Base-by-base conservation (phyloP, 2,329 filamentous ascomycete genomes). In the Fonsecaea multimorphosa region DNA sequence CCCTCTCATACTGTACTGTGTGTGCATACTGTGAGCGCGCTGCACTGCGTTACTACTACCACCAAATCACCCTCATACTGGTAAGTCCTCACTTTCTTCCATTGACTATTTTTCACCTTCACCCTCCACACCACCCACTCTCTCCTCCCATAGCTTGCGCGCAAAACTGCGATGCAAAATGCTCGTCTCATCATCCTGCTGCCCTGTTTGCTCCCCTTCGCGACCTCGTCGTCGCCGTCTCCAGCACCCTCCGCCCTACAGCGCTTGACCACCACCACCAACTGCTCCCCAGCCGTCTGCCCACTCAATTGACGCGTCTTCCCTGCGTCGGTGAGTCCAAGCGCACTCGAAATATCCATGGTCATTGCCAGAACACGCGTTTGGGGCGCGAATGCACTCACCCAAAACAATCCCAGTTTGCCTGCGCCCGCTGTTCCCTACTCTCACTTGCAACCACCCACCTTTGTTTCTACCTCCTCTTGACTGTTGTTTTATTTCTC, bases 211-310 rank as follows among this genome's bases (percentile, higher is more conserved):
- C 64, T 40, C 52, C 59, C 34, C 58, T 19, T 38, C 52, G 46
- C 70, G 64, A 71, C 70, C 70, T 72, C 59, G 63, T 68, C 52
- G 68, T 65, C 12, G 74, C 73, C 57, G 64, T 62, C 63, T 62
- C 55, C 67, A 63, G 61, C 59, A 58, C 65, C 46, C 12, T 55
- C 16, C 51, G 19, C 52, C 46, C 61, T 16, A 57, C 58, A 49
- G n/a, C 75, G 75, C n/a, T 74, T 75, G 29, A 87, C 76, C 4
- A 79, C 78, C 58, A 77, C 75, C 65, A 68, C 68, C 61, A 63
- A 49, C 19, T 58, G 61, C 61, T 64, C 24, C 40, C 58, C 58
- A 46, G 38, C 58, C 16, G 53, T 16, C 54, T 59, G 46, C 46
- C 61, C 29, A 40, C 49, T 53, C 63, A 19, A 49, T 63, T 31